Conservation (phyloP, 1,284 basidiomycete genomes). For the Ustilago esculenta region DNA sequence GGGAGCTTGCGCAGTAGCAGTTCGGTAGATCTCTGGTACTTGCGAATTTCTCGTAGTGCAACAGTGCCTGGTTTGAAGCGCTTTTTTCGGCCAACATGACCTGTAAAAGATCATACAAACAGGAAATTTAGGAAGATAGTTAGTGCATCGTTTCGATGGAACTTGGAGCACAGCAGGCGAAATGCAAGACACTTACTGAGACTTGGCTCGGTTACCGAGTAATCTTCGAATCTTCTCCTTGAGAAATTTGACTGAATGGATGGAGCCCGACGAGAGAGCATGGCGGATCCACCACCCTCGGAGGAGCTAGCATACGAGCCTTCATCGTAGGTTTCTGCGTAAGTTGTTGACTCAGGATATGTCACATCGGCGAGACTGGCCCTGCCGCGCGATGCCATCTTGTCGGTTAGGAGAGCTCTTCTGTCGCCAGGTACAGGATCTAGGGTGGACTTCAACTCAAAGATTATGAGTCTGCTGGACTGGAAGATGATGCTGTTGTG, state of each 20-base stretch:
- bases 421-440: too few relatives aligned
- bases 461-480: too few relatives aligned
- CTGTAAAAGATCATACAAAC: slow-evolving; percentile 8
- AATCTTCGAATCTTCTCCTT: slow-evolving; percentile 37
- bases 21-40: slow-evolving; percentile 65
- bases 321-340: slow-evolving; percentile 41
- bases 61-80: slow-evolving; percentile 64
- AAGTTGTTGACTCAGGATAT: slow-evolving; percentile 32
- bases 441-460: too few relatives aligned
- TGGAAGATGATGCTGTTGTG: not conserved
- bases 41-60: slow-evolving; percentile 65
- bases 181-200: slow-evolving; percentile 25
- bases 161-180: not conserved
- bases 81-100: slow-evolving; percentile 36
- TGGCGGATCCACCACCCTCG: slow-evolving; percentile 44
- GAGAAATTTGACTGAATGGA: slow-evolving; percentile 39
- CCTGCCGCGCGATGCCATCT: slow-evolving; percentile 25
- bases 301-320: slow-evolving; percentile 45
- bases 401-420: not conserved
- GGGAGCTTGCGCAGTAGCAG: slow-evolving; percentile 64
- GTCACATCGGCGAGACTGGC: slow-evolving; percentile 34
- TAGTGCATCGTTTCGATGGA: too few relatives aligned
- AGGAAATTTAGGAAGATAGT: too few relatives aligned
- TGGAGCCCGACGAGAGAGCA: slow-evolving; percentile 44
- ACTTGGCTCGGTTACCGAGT: slow-evolving; percentile 42